These are phyloP conservation scores for Cydonia oblonga DNA, from an alignment of 331 rosid genomes.

Conservation along the genomic window DNA sequence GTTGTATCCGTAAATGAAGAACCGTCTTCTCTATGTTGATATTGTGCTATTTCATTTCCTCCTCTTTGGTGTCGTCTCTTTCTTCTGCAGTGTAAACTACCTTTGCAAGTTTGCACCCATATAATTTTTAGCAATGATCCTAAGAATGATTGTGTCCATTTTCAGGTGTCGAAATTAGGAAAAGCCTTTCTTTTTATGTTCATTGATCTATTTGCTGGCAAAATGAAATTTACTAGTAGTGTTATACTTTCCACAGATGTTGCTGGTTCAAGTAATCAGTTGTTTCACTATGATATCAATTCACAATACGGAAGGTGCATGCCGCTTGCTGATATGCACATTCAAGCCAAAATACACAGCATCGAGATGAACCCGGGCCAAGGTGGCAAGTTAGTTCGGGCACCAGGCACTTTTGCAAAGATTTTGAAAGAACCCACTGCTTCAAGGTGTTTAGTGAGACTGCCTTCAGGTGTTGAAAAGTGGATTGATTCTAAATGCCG, in stretches of 20 bases:
- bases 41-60: background rate
- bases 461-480: slow-evolving; percentile 60
- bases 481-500: slow-evolving; percentile 54
- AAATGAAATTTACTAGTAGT: background rate
- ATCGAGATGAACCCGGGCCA: slow-evolving; percentile 73
- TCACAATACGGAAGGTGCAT: slow-evolving; percentile 71
- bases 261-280: slow-evolving; percentile 7
- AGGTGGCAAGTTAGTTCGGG: slow-evolving; percentile 73
- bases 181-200: background rate
- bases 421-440: slow-evolving; percentile 60
- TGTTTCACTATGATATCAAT: slow-evolving; percentile 57
- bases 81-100: background rate
- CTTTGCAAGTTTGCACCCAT: background rate
- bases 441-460: slow-evolving; percentile 39
- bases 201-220: background rate
- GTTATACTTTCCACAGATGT: slow-evolving; percentile 10
- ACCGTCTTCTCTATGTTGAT: too few species aligned
- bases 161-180: background rate
- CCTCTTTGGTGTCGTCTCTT: background rate
- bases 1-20: too few species aligned
- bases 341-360: slow-evolving; percentile 79
- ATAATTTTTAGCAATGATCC: background rate
- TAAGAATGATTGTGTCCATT: background rate
- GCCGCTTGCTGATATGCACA: slow-evolving; percentile 68
- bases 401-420: slow-evolving; percentile 79